Percentiles rank a stretch among this genome's conserved stretches.
Evolutionary conservation across 1,284 basidiomycete genomes (phyloP).

Genomic region (Trichosporon asahii): DNA sequence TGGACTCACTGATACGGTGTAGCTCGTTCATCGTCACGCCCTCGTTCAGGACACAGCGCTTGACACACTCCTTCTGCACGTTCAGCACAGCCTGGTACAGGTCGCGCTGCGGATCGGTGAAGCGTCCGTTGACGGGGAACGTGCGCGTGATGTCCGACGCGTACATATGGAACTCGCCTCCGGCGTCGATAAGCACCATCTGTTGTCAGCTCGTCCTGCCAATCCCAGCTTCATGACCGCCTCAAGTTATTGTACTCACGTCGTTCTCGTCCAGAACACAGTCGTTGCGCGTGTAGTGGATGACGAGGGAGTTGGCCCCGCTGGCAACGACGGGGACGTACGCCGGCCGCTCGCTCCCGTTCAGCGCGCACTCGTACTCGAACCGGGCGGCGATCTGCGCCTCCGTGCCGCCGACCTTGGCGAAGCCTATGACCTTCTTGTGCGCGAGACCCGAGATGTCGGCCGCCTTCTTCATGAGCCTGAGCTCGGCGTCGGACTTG

Average conservation of each 20-base stretch:
- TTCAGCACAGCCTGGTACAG: slow-evolving; percentile 67
- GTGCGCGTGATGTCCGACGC: slow-evolving; percentile 96
- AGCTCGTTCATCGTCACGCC: slow-evolving; percentile 68
- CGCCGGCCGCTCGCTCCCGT: slow-evolving; percentile 77
- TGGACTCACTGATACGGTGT: slow-evolving; percentile 63
- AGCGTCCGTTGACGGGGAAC: slow-evolving; percentile 77
- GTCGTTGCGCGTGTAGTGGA: slow-evolving; percentile 90
- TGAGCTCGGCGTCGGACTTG: slow-evolving; percentile 52
- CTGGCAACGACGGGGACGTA: slow-evolving; percentile 95
- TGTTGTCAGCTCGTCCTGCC: slow-evolving; percentile 20
- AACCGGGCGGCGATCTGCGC: slow-evolving; percentile 76
- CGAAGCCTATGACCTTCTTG: slow-evolving; percentile 66
- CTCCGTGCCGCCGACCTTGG: slow-evolving; percentile 68
- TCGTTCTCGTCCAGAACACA: slow-evolving; percentile 69
- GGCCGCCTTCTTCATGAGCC: slow-evolving; percentile 53
- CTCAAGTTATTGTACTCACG: slow-evolving; percentile 28
- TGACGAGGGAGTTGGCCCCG: slow-evolving; percentile 82
- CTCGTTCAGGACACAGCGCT: slow-evolving; percentile 55
- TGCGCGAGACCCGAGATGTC: slow-evolving; percentile 53
- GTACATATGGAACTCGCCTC: slow-evolving; percentile 85
- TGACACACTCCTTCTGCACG: slow-evolving; percentile 55
- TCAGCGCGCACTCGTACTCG: slow-evolving; percentile 73
- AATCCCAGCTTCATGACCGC: neutral
- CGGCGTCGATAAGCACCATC: slow-evolving; percentile 82
- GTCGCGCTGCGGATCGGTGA: slow-evolving; percentile 75